Conservation (phyloP, 2,329 filamentous ascomycete species). For the Colletotrichum neosansevieriae region DNA sequence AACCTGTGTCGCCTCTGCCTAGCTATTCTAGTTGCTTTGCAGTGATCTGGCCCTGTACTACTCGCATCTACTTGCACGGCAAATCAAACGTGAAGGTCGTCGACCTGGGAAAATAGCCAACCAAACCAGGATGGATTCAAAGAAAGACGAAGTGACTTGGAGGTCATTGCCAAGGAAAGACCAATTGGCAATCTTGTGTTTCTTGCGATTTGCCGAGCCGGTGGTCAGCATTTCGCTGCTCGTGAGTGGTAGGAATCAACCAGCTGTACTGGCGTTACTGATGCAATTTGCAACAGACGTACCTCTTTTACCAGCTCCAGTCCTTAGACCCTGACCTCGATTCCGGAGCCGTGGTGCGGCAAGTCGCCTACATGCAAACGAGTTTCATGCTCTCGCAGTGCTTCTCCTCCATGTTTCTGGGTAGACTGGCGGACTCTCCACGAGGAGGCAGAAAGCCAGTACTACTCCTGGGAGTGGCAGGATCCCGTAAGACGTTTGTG, state of each 20-base stretch:
- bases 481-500: not conserved
- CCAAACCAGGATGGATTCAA: not conserved
- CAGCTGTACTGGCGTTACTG: not conserved
- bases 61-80: no score
- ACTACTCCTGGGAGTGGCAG: conserved; percentile 5
- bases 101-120: no score
- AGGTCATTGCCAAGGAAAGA: conserved; percentile 27
- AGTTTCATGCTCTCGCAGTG: conserved; percentile 26
- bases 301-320: conserved; percentile 28
- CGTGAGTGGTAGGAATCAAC: not conserved
- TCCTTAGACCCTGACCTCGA: conserved; percentile 19
- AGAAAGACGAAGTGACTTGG: conserved; percentile 27
- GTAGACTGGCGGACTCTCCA: conserved; percentile 11
- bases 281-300: not conserved
- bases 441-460: conserved; percentile 24
- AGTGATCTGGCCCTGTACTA: no score
- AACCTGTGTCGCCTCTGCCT: no score
- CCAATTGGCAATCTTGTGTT: conserved; percentile 25
- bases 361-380: conserved; percentile 22
- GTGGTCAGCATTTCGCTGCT: conserved; percentile 29
- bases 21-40: no score
- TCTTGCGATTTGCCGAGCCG: conserved; percentile 31
- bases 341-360: conserved; percentile 10
- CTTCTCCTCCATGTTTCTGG: conserved; percentile 13
- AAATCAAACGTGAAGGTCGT: no score